Evolutionary conservation across 306 rosid species (phyloP).

Genomic region (Nissolia schottii): DNA sequence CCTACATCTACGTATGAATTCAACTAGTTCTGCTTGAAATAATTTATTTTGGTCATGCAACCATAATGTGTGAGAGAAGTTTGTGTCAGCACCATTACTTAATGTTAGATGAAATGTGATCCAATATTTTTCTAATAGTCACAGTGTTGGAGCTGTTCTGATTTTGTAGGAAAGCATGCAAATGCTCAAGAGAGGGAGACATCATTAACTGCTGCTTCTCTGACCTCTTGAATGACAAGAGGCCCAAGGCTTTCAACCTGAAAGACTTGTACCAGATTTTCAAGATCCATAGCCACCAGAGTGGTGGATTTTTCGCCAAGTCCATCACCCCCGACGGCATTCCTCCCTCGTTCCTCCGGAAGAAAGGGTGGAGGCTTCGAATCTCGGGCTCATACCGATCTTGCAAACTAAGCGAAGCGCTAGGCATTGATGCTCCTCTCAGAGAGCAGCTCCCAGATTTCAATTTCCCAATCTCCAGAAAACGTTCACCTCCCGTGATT

Average conservation of each 20-base stretch:
- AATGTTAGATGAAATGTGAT: neutral
- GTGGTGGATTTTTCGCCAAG: conserved; percentile 67
- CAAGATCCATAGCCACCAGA: conserved; percentile 57
- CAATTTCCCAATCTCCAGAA: conserved; percentile 49
- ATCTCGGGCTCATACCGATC: conserved; percentile 42
- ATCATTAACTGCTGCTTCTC: conserved; percentile 60
- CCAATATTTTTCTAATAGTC: neutral
- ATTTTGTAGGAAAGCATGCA: conserved; percentile 68
- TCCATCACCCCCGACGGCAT: conserved; percentile 72
- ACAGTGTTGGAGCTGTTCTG: conserved; percentile 5
- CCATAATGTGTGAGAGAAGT: neutral
- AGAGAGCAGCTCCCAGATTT: conserved; percentile 55
- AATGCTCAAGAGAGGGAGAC: conserved; percentile 63
- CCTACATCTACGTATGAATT: neutral
- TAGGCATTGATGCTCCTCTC: conserved; percentile 50
- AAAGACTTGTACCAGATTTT: conserved; percentile 69
- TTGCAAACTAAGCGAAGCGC: conserved; percentile 50
- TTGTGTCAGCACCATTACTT: neutral
- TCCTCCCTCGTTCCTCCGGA: conserved; percentile 67
- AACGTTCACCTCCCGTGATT: conserved; percentile 40
- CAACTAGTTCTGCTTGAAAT: neutral
- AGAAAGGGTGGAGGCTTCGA: conserved; percentile 68
- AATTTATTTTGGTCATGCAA: neutral
- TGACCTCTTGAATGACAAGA: conserved; percentile 54
- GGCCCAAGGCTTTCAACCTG: conserved; percentile 53